phyloP scores from a whole-genome alignment of 2,329 filamentous ascomycete genomes.

The Zarea fungicola region DNA sequence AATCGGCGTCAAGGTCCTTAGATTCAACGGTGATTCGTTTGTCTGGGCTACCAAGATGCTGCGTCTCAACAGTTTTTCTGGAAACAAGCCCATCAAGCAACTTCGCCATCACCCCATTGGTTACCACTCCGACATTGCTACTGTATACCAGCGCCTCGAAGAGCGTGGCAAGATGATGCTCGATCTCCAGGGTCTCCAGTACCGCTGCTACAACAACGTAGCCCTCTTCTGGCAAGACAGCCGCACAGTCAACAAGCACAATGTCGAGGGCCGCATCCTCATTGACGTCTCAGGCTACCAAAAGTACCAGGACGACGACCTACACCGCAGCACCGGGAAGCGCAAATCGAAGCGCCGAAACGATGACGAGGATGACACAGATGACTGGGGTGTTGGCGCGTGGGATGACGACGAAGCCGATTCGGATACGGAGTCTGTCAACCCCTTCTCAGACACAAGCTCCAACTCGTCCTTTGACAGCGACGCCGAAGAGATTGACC shows the following conservation, averaged over 20 bases:
- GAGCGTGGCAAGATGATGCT: conserved; percentile 35
- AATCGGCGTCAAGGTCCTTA: conserved; percentile 29
- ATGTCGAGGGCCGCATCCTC: conserved; percentile 36
- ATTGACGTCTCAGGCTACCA: conserved; percentile 38
- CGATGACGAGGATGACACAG: conserved; percentile 7
- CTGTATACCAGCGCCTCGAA: conserved; percentile 24
- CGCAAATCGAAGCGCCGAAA: conserved; percentile 24
- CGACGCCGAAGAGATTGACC: conserved; percentile 12
- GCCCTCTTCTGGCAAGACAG: conserved; percentile 24
- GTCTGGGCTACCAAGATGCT: conserved; percentile 33
- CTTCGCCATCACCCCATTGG: conserved; percentile 34
- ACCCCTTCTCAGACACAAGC: neutral
- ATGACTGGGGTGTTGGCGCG: conserved; percentile 12
- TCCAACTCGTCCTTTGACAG: neutral
- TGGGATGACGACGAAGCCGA: conserved; percentile 8
- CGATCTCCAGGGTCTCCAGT: conserved; percentile 36
- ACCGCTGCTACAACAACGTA: conserved; percentile 38
- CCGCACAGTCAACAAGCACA: conserved; percentile 24
- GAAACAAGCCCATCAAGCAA: conserved; percentile 37
- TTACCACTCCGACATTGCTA: conserved; percentile 26
- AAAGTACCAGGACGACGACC: conserved; percentile 28
- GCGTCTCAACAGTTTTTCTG: conserved; percentile 28
- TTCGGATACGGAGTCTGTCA: conserved; percentile 2
- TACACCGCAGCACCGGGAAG: conserved; percentile 20
- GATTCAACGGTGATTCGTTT: conserved; percentile 36